Base-by-base conservation (phyloP, 2,329 filamentous ascomycete species). In the Orbilia quercus region DNA sequence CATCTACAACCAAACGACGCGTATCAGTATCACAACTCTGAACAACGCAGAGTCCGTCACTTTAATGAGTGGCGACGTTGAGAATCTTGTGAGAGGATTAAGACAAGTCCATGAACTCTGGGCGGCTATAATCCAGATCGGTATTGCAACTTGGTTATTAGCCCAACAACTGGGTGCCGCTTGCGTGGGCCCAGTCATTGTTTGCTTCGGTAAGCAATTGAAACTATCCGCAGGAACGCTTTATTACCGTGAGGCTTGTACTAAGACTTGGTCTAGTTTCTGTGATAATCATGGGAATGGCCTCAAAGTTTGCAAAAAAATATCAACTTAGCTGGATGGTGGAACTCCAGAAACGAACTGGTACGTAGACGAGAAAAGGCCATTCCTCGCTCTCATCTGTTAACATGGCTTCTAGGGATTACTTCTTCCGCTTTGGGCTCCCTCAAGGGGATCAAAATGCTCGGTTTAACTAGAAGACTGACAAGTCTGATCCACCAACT, bases 41-140 rank as follows among this genome's bases (percentile, higher is more conserved):
- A 80, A 82, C 34, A 80, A 82, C n/a, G 79, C 81, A 1, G 81
- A 82, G 0, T 80, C 82, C 0, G 74, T 85, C 45, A 84, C 83
- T 0, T 78, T 84, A 1, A 85, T 85, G 83, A 83, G 80, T 63
- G 80, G 82, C 2, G 84, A 85, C 51, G 78, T 84, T 7, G 83
- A 84, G 65, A 79, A 81, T 3, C 80, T 84, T 1, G 76, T 79
- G 1, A 47, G 75, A 0, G 83, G 81, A 0, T 77, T 80, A 2
- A 79, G 76, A 2, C 75, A 63, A 1, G 63, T 83, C 31, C 84
- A 84, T 50, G 81, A 83, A 23, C 66, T 81, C 2, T 84, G 82
- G 82, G 81, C 79, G 0, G 80, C 77, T 50, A 36, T 74, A 1
- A 69, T 81, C 14, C 77, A 82, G 51, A 78, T 80, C 0, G 79